A percentile compares a stretch with the other conserved stretches of the same genome.
Evolutionary conservation across 495 filamentous ascomycete genomes (phyloP).

Genomic region (Cercophora samala): DNA sequence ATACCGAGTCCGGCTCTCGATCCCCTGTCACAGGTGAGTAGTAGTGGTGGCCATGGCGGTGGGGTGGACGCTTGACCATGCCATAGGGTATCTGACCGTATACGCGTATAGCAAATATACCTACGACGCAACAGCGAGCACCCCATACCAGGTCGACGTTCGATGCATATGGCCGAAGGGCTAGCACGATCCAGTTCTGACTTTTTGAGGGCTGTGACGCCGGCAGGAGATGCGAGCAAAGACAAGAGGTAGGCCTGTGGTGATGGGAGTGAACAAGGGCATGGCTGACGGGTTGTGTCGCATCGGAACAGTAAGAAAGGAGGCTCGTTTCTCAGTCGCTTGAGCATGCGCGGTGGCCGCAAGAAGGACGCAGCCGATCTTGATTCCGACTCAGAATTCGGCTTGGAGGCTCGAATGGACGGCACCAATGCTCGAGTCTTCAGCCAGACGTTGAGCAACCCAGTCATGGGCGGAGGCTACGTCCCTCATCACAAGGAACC

Average conservation of each 20-base stretch:
- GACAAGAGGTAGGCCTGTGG: slow-evolving; percentile 63
- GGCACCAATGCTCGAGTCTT: slow-evolving; percentile 81
- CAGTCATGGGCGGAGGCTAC: slow-evolving; percentile 70
- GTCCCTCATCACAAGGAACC: slow-evolving; percentile 86
- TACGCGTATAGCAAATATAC: slow-evolving; percentile 59
- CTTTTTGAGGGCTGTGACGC: slow-evolving; percentile 26
- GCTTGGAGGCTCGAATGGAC: slow-evolving; percentile 65
- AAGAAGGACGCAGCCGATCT: slow-evolving; percentile 56
- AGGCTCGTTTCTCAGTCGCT: slow-evolving; percentile 83
- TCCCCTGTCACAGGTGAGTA: slow-evolving; percentile 45
- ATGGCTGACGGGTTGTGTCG: slow-evolving; percentile 13
- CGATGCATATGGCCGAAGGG: slow-evolving; percentile 38
- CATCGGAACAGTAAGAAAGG: slow-evolving; percentile 59
- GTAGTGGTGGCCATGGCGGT: slow-evolving; percentile 13
- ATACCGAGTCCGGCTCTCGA: slow-evolving; percentile 37
- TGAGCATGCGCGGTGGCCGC: slow-evolving; percentile 72
- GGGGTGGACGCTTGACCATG: neutral
- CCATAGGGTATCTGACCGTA: neutral
- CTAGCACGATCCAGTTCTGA: slow-evolving; percentile 42
- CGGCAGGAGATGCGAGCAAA: slow-evolving; percentile 43
- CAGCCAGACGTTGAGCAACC: slow-evolving; percentile 51
- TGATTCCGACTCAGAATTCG: slow-evolving; percentile 68
- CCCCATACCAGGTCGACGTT: slow-evolving; percentile 62
- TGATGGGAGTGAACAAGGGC: neutral
- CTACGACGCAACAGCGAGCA: slow-evolving; percentile 76